phyloP scores from a whole-genome alignment of 495 filamentous ascomycete genomes.

The Hyaloscypha finlandica region DNA sequence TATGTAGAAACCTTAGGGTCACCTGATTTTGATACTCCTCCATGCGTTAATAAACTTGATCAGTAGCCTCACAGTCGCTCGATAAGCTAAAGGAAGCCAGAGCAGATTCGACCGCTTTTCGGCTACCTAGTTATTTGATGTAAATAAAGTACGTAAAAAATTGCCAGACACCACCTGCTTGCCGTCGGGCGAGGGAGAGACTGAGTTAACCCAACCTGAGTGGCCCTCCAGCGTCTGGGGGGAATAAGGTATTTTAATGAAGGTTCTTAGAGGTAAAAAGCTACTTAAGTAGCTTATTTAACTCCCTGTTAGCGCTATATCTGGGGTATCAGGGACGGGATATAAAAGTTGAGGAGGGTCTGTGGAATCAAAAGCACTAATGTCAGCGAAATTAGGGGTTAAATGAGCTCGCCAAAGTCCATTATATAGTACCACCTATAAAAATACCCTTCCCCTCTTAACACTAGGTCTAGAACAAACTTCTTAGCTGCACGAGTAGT shows the following conservation, averaged over 20 bases:
- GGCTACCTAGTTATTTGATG: not conserved
- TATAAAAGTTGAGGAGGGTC: not conserved
- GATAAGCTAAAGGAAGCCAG: not conserved
- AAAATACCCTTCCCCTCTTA: not conserved
- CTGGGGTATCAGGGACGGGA: not conserved
- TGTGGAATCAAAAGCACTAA: not conserved
- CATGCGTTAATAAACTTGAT: too few relatives aligned
- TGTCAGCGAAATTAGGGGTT: not conserved
- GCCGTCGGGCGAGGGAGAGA: conserved; percentile 41
- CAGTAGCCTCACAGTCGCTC: not conserved
- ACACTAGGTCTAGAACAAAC: not conserved
- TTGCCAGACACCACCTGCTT: conserved; percentile 25
- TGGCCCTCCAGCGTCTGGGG: not conserved
- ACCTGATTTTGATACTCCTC: too few relatives aligned
- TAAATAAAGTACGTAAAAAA: not conserved
- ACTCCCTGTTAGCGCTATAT: not conserved
- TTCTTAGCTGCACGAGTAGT: not conserved
- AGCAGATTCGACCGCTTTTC: conserved; percentile 2
- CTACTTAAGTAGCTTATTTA: not conserved
- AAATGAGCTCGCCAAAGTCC: not conserved
- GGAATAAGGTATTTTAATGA: not conserved
- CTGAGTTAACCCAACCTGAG: not conserved
- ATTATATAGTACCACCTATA: not conserved
- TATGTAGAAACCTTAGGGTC: too few relatives aligned
- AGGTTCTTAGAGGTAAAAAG: not conserved